These are phyloP conservation scores for Capillidium heterosporum DNA, from an alignment of 371 early-diverging fungal genomes.

Conservation along the genomic window DNA sequence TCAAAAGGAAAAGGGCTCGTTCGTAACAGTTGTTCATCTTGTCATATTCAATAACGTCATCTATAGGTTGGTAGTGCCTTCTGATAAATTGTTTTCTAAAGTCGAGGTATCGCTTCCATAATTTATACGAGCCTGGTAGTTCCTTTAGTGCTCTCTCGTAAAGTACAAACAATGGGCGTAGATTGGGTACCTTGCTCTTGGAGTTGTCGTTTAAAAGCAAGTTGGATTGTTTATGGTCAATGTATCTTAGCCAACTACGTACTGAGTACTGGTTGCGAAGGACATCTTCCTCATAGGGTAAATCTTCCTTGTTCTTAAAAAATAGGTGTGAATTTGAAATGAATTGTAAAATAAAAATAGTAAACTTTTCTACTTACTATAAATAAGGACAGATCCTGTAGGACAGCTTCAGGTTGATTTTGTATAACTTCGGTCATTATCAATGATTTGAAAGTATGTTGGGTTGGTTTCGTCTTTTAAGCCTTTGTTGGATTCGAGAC, in stretches of 20 bases:
- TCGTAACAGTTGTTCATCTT: constrained; percentile 62
- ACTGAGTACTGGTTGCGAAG: constrained; percentile 63
- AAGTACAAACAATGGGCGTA: constrained; percentile 31
- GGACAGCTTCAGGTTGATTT: too few relatives aligned
- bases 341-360: too few relatives aligned
- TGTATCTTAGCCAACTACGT: constrained; percentile 74
- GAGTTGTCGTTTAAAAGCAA: constrained; percentile 11
- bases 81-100: constrained; percentile 32
- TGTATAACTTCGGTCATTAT: too few relatives aligned
- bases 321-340: too few relatives aligned
- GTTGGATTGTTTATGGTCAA: constrained; percentile 58
- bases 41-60: constrained; percentile 32
- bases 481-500: too few relatives aligned
- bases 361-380: too few relatives aligned
- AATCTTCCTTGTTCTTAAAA: constrained; percentile 46
- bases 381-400: too few relatives aligned
- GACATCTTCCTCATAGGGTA: constrained; percentile 82
- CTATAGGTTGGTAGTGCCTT: constrained; percentile 22
- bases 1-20: constrained; percentile 62
- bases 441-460: too few relatives aligned
- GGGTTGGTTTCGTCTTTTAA: too few relatives aligned
- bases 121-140: constrained; percentile 85
- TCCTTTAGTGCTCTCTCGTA: constrained; percentile 76
- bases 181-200: constrained; percentile 9
- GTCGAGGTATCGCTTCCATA: constrained; percentile 86